A percentile compares a stretch with the other conserved stretches of the same genome.
Conservation (phyloP, 2,329 filamentous ascomycete species). For the Xylariaceae sp. region DNA sequence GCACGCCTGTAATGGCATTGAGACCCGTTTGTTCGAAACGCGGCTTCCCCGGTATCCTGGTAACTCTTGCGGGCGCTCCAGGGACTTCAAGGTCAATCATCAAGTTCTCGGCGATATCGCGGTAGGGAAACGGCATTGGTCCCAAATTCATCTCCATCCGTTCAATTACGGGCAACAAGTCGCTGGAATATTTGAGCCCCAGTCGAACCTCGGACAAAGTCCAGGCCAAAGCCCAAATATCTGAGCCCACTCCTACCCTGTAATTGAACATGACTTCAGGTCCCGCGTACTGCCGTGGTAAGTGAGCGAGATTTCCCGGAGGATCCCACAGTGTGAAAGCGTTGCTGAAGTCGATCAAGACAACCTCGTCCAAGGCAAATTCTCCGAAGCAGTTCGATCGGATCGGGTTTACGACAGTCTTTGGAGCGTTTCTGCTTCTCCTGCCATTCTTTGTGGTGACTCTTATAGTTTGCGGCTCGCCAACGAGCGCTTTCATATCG, state of each 20-base stretch:
- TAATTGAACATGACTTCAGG: slow-evolving; percentile 1
- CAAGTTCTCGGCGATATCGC: too few relatives aligned
- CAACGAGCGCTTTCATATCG: background rate
- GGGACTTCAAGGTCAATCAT: too few relatives aligned
- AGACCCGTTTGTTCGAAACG: too few relatives aligned
- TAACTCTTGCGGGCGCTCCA: too few relatives aligned
- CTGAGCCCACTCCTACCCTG: background rate
- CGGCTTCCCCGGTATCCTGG: too few relatives aligned
- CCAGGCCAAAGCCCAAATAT: slow-evolving; percentile 5
- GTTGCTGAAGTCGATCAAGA: slow-evolving; percentile 1
- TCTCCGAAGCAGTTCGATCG: background rate
- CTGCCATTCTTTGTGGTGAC: background rate
- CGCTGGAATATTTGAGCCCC: too few relatives aligned
- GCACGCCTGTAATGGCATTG: too few relatives aligned
- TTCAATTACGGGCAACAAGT: too few relatives aligned
- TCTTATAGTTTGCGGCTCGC: background rate
- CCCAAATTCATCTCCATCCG: too few relatives aligned
- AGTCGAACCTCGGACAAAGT: slow-evolving; percentile 1
- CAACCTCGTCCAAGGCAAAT: slow-evolving; percentile 1
- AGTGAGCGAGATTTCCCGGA: background rate
- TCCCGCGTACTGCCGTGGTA: background rate
- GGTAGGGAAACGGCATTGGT: too few relatives aligned
- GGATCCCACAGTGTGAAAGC: background rate
- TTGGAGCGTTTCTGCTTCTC: background rate
- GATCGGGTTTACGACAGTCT: background rate